These are phyloP conservation scores for Hypoxylon subgilvum DNA, from an alignment of 495 filamentous ascomycete species.

Conservation along the genomic window DNA sequence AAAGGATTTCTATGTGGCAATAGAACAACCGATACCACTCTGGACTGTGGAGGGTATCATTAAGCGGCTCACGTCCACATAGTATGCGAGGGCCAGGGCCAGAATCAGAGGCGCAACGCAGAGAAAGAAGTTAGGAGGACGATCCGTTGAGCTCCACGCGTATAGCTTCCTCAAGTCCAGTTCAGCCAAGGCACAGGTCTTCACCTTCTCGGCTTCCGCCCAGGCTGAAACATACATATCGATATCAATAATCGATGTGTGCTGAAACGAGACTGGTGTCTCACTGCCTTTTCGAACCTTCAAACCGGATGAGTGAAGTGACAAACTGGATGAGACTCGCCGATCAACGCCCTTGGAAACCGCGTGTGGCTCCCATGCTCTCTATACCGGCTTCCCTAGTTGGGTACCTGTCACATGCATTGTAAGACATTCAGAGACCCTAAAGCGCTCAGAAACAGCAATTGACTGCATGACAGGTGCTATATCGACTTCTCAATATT, in stretches of 20 bases:
- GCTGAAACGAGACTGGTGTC: conserved; percentile 5
- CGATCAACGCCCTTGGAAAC: conserved; percentile 8
- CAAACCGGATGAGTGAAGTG: not conserved
- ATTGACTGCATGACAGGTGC: too few relatives aligned
- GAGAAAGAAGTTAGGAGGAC: not conserved
- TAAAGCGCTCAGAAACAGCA: too few relatives aligned
- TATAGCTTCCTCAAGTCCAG: too few relatives aligned
- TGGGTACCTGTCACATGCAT: not conserved
- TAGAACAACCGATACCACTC: too few relatives aligned
- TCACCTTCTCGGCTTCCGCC: not conserved
- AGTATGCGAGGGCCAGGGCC: too few relatives aligned
- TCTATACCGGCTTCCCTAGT: conserved; percentile 2
- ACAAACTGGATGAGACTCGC: conserved; percentile 1
- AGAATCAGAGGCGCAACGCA: not conserved
- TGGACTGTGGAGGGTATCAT: too few relatives aligned
- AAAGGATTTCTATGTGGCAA: conserved; percentile 1
- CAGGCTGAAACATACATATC: conserved; percentile 28
- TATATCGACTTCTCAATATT: too few relatives aligned
- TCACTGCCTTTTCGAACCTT: conserved; percentile 4
- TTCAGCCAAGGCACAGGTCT: conserved; percentile 2
- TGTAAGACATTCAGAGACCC: too few relatives aligned
- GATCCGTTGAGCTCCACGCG: conserved; percentile 1
- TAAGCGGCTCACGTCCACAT: too few relatives aligned
- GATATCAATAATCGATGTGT: conserved; percentile 6
- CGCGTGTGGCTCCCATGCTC: conserved; percentile 2